Base-by-base conservation (phyloP, 192 early-diverging fungal genomes). In the Coemansia reversa region DNA sequence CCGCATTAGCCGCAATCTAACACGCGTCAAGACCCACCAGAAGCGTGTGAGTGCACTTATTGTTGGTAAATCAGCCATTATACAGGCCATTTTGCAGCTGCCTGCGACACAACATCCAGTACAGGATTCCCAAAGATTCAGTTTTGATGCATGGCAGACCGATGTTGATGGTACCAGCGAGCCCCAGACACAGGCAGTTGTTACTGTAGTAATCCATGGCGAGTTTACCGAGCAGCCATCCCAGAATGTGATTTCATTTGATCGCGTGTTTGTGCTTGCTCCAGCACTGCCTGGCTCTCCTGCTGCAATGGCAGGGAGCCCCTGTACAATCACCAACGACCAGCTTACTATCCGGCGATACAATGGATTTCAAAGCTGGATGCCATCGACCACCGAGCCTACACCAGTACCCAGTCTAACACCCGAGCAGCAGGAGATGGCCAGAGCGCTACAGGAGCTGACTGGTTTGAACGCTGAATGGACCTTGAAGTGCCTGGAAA, bases 351-450 rank as follows among this genome's bases (percentile, higher is more conserved):
- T 79, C 14, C 55, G 76, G 29, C 72, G 72, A 28, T 79, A 79
- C 72, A 79, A 79, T 48, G 76, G 76, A 23, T 79, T 70, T 48
- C 54, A 74, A 23, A 70, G 58, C 65, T 79, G 76, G 76, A 29
- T 25, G 30, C 61, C 61, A 18, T 24, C 60, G 11, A 23, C 27
- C 9, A 30, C 33, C 27, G 51, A 30, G n/a, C 51, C 51, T 4
- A 45, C 56, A n/a, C 35, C 55, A 18, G 51, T 33, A 19, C 35
- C 25, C 18, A 11, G 20, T 20, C 68, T 79, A 33, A 35, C 72
- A 0, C 64, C 67, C 12, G 76, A 79, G 52, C 76, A 79, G 42
- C 71, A 74, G 50, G 76, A 72, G 12, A 79, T 79, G 76, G 76
- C 76, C n/a, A 42, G 70, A 4, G 76, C 53, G 3, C 67, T 79